Evolutionary conservation across 192 early-diverging fungal genomes (phyloP).

Genomic region (Geosiphon pyriformis): DNA sequence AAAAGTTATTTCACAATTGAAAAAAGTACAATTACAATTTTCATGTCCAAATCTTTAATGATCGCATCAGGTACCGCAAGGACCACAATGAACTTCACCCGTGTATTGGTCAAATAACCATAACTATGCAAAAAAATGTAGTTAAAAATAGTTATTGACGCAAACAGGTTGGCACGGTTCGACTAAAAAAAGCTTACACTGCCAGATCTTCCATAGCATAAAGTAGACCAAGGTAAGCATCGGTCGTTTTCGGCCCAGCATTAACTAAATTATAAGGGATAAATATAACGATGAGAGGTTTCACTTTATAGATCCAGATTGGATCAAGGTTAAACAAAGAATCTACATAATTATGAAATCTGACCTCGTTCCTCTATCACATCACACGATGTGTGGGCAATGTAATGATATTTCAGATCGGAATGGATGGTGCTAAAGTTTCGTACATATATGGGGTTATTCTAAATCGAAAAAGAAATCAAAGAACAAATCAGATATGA

Average conservation of each 20-base stretch:
- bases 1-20: not conserved
- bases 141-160: too few species aligned
- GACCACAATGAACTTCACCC: constrained; percentile 67
- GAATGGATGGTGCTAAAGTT: constrained; percentile 68
- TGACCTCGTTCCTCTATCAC: constrained; percentile 81
- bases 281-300: too few species aligned
- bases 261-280: constrained; percentile 43
- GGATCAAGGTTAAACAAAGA: too few species aligned
- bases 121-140: constrained; percentile 48
- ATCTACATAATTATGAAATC: not conserved
- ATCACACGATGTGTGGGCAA: constrained; percentile 88
- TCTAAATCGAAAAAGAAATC: constrained; percentile 50
- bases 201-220: constrained; percentile 86
- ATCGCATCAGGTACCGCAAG: constrained; percentile 63
- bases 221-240: constrained; percentile 83
- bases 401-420: constrained; percentile 84
- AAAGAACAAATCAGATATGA: too few species aligned
- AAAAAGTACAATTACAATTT: constrained; percentile 26
- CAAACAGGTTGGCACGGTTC: too few species aligned
- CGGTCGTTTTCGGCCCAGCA: constrained; percentile 59
- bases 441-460: constrained; percentile 82
- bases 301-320: too few species aligned
- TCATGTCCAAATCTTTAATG: constrained; percentile 79
- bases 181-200: too few species aligned
- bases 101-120: constrained; percentile 87